Base-by-base conservation (phyloP, 371 early-diverging fungal species). In the Apophysomyces variabilis region DNA sequence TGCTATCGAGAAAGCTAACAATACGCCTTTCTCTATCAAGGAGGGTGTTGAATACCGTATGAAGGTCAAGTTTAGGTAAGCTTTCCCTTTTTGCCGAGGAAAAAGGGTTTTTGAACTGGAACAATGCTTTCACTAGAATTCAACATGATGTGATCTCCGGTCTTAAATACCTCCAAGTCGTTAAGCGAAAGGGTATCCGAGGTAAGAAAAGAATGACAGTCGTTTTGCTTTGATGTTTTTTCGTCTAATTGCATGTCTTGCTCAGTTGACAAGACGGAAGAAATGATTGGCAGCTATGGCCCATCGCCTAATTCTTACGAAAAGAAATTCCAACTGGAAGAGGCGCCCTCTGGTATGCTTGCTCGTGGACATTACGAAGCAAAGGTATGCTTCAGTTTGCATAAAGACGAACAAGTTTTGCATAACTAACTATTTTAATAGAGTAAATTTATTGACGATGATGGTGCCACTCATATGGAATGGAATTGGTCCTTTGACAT, bases 251-350 rank as follows among this genome's bases (percentile, higher is more conserved):
- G 7, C 9, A 26, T 26, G 36, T 11, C 3, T 39, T 61, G 38
- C 44, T 46, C 69, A 90, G 96, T 97, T 56, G 97, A 96, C 75
- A 93, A 90, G 84, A 85, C 84, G 64, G 96, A 97, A 72, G 96
- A 96, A 73, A 97, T 98, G 97, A 85, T 96, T 66, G 99, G 97
- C 61, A 92, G 93, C 67, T 98, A 95, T 67, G 97, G 96, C 39
- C 97, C 99, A 56, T 74, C 83, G 43, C 67, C 82, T 41, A 86
- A 88, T 32, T 63, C 88, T 57, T 94, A 95, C 73, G 93, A 92
- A 69, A 93, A 93, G 85, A 90, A 85, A 82, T 96, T 97, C 84
- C 77, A 80, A 45, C 14, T 76, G 4, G 94, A 95, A 70, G 94
- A 93, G 74, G 96, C 97, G 21, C 98, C 98, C 21, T 87, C 87